Percentiles rank a stretch among this genome's conserved stretches.
Evolutionary conservation across 176 grass and related monocot species (phyloP).

Genomic region (Triticum timopheevii): DNA sequence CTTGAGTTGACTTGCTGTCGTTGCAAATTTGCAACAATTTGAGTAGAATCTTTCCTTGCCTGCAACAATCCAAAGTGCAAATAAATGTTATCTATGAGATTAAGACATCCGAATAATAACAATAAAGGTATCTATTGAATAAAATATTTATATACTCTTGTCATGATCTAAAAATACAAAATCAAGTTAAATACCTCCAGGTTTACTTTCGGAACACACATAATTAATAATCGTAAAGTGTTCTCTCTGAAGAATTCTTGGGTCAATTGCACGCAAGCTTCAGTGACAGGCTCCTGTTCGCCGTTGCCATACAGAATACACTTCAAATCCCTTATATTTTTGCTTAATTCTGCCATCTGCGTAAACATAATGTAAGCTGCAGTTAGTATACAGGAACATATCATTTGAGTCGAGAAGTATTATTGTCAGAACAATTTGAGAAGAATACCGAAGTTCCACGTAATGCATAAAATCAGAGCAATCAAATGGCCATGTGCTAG

Average conservation of each 20-base stretch:
- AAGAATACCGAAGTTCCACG: neutral
- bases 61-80: conserved; percentile 40
- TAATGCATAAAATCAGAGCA: neutral
- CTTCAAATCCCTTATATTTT: conserved; percentile 97
- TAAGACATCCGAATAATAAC: neutral
- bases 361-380: conserved; percentile 19
- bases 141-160: neutral
- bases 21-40: conserved; percentile 89
- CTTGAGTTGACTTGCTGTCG: conserved; percentile 73
- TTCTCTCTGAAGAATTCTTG: conserved; percentile 97
- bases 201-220: conserved; percentile 89
- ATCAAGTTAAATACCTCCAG: conserved; percentile 71
- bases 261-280: conserved; percentile 85
- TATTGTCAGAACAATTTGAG: neutral
- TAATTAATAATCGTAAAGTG: conserved; percentile 81
- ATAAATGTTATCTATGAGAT: conserved; percentile 17
- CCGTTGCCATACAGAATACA: conserved; percentile 89
- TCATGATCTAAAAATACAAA: conserved; percentile 1
- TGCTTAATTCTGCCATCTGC: conserved; percentile 88
- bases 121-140: neutral
- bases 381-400: neutral
- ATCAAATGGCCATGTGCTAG: neutral
- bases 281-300: conserved; percentile 79
- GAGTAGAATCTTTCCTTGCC: conserved; percentile 86
- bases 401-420: neutral